These are phyloP conservation scores for Trebouxia sp. DNA, from an alignment of 139 green algal species.

Conservation along the genomic window DNA sequence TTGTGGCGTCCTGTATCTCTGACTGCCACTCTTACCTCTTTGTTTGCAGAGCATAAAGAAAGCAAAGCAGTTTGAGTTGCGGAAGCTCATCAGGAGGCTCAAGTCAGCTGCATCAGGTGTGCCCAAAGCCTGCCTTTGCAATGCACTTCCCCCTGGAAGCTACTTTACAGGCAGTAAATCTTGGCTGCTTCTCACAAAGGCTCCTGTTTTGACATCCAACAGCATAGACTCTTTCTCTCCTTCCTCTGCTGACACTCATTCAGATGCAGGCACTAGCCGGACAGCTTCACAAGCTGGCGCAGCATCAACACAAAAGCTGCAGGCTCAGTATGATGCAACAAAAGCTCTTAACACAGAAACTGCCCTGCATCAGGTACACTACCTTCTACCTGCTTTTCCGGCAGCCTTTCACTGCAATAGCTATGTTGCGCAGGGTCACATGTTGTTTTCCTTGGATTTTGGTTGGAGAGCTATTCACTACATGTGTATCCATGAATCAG, in stretches of 20 bases:
- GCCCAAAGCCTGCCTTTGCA: no score
- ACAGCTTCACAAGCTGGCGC: neutral
- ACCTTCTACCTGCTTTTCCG: neutral
- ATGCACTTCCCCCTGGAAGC: neutral
- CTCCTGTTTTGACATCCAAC: neutral
- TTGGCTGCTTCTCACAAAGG: neutral
- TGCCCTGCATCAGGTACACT: neutral
- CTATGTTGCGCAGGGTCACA: neutral
- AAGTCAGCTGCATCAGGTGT: neutral
- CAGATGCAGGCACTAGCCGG: neutral
- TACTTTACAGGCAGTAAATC: neutral
- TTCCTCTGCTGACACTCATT: neutral
- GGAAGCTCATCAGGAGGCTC: slow-evolving; percentile 11
- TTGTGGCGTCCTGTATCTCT: neutral
- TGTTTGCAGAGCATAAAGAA: slow-evolving; percentile 3
- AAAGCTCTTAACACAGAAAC: neutral
- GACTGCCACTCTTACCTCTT: neutral
- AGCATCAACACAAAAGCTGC: neutral
- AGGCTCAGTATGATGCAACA: neutral
- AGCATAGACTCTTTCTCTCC: neutral
- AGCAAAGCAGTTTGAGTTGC: slow-evolving; percentile 23
- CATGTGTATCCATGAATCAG: no score
- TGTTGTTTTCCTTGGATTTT: no score
- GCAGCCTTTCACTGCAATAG: neutral
- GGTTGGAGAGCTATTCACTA: no score